These are phyloP conservation scores for Carex kokanica DNA, from an alignment of 176 grass and related monocot genomes.

Conservation along the genomic window DNA sequence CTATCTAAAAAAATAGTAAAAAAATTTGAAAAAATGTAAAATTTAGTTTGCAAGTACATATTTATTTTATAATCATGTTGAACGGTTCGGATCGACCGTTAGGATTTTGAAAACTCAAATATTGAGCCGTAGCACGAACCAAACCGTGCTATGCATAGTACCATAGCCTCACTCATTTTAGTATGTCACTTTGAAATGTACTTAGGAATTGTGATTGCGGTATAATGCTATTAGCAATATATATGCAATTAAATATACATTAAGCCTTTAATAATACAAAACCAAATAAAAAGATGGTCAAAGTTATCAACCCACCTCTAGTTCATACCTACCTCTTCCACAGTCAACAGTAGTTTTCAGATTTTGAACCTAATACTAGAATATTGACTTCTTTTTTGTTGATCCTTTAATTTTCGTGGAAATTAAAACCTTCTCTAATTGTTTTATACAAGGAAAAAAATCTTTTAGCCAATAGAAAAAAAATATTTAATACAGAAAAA, in stretches of 20 bases:
- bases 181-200: not conserved
- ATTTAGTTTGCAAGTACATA: too few species aligned
- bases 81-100: too few species aligned
- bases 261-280: not conserved
- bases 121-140: too few species aligned
- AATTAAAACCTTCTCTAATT: not conserved
- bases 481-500: not conserved
- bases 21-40: too few species aligned
- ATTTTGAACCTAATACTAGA: not conserved
- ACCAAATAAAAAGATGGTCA: not conserved
- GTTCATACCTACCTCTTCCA: conserved; percentile 8
- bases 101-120: too few species aligned
- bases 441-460: not conserved
- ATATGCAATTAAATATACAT: not conserved
- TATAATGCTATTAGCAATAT: not conserved
- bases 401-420: not conserved
- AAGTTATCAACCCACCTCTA: not conserved
- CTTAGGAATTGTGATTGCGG: not conserved
- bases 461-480: not conserved
- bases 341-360: not conserved
- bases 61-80: too few species aligned
- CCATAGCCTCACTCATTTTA: too few species aligned
- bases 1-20: too few species aligned
- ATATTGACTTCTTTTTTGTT: not conserved
- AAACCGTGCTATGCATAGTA: too few species aligned